Evolutionary conservation across 225 moss, liverwort and hornwort species (phyloP), one percentile per base, ranked within the genome.

Genomic region (Bryoerythrophyllum caledonicum): DNA sequence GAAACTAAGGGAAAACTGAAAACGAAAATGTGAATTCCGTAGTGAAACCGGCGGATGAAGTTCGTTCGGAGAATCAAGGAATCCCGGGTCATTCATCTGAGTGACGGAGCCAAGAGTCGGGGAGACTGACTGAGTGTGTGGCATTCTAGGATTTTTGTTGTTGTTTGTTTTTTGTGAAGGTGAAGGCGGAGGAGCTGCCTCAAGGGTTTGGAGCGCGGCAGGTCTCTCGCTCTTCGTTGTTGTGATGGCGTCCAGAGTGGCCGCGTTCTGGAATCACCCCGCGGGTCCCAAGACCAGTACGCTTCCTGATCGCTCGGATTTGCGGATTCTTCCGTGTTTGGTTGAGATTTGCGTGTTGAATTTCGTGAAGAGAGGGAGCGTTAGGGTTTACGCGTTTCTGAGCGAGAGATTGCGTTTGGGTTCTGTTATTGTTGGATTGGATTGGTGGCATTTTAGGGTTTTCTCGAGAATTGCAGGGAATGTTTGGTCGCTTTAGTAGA

Each of bases 221-320:
- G 32, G 57, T 21, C 28, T 46, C 44, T 74, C 15, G 1, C 52
- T 41, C 60, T n/a, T 60, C 30, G 44, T 49, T 49, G 48, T 17
- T 49, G 19, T 52, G 51, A 86, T 84, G 89, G 76, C 63, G 28
- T 73, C 73, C 37, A 68, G 25, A 40, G 52, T 74, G 52, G 27
- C 72, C 67, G 72, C 60, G 43, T 37, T 78, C 25, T 80, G 82
- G 78, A 87, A 90, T 57, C 79, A 73, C 10, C 66, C 78, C 13
- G 90, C 90, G 2, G 90, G 90, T 25, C 90, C 90, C 14, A 84
- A 84, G 67, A 86, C 67, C 49, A 82, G 89, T 89, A 21, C 74
- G 88, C 60, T n/a, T 41, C 21, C 14, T 28, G 38, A 60, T 40
- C 49, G 8, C 64, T 24, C 10, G 27, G 5, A 17, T 24, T 53